Conservation (phyloP, 179 eudicot species). For the Gypsophila paniculata region DNA sequence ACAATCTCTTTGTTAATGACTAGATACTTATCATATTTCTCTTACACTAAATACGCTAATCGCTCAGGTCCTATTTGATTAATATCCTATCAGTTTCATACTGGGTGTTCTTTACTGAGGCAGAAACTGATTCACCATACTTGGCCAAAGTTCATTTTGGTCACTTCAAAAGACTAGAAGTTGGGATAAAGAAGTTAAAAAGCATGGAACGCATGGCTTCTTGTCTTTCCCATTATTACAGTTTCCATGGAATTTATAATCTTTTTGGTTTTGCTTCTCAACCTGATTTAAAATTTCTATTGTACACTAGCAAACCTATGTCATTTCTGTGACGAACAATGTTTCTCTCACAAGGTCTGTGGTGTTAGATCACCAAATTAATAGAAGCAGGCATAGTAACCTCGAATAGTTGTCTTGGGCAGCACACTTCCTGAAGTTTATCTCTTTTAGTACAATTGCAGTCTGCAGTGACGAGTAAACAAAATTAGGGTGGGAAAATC, state of each 20-base stretch:
- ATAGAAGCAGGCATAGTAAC: conserved; percentile 20
- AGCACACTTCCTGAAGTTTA: conserved; percentile 9
- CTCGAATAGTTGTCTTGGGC: conserved; percentile 18
- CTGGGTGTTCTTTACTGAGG: neutral
- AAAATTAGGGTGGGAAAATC: neutral
- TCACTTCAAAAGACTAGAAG: conserved; percentile 1
- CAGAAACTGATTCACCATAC: neutral
- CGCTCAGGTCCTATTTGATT: neutral
- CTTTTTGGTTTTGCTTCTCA: neutral
- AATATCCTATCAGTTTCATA: neutral
- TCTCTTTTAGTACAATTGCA: conserved; percentile 35
- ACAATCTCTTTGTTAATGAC: neutral
- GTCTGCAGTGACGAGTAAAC: conserved; percentile 27
- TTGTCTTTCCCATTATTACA: conserved; percentile 12
- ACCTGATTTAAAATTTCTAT: conserved; percentile 12
- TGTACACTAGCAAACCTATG: conserved; percentile 16
- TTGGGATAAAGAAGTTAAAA: conserved; percentile 3
- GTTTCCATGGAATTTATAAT: conserved; percentile 2
- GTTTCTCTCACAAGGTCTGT: conserved; percentile 10
- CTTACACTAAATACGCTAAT: neutral
- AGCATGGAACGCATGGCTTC: conserved; percentile 11
- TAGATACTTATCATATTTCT: neutral
- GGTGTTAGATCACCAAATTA: conserved; percentile 14
- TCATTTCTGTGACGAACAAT: conserved; percentile 18
- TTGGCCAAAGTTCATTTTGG: conserved; percentile 1